These are phyloP conservation scores for Aspergillus tamarii DNA, from an alignment of 2,329 filamentous ascomycete species.

Conservation along the genomic window DNA sequence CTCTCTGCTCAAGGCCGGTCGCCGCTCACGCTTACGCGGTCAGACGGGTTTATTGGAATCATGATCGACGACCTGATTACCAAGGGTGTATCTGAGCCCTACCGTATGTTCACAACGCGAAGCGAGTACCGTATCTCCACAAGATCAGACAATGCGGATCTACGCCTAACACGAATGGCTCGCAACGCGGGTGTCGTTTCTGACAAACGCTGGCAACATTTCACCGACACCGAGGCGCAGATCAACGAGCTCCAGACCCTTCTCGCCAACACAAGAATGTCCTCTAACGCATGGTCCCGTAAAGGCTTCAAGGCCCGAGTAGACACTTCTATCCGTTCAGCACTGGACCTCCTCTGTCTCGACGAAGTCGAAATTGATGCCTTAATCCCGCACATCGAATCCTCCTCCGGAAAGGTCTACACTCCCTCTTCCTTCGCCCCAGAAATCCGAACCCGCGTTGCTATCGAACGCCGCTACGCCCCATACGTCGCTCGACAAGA, in stretches of 20 bases:
- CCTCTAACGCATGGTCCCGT: conserved; percentile 67
- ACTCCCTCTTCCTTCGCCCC: conserved; percentile 56
- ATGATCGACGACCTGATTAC: conserved; percentile 98
- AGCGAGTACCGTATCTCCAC: conserved; percentile 94
- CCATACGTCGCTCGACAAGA: conserved; percentile 80
- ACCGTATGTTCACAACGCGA: conserved; percentile 96
- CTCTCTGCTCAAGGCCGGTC: conserved; percentile 70
- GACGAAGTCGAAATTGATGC: conserved; percentile 61
- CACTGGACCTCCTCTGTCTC: conserved; percentile 77
- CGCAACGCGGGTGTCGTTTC: conserved; percentile 75
- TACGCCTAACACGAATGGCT: conserved; percentile 79
- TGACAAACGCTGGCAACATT: conserved; percentile 76
- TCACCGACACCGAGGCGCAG: conserved; percentile 66
- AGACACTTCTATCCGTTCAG: conserved; percentile 69
- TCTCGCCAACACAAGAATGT: conserved; percentile 62
- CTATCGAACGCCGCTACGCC: conserved; percentile 82
- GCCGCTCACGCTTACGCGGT: conserved; percentile 71
- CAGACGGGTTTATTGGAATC: conserved; percentile 94
- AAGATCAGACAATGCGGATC: conserved; percentile 91
- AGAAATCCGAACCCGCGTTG: conserved; percentile 69
- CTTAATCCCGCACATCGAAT: conserved; percentile 58
- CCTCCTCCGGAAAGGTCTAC: conserved; percentile 32
- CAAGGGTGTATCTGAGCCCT: conserved; percentile 94
- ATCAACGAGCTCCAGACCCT: conserved; percentile 67
- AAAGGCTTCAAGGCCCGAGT: conserved; percentile 70